A percentile compares a stretch with the other conserved stretches of the same genome.
Conservation (phyloP, 2,329 filamentous ascomycete species). For the Colletotrichum sp. region DNA sequence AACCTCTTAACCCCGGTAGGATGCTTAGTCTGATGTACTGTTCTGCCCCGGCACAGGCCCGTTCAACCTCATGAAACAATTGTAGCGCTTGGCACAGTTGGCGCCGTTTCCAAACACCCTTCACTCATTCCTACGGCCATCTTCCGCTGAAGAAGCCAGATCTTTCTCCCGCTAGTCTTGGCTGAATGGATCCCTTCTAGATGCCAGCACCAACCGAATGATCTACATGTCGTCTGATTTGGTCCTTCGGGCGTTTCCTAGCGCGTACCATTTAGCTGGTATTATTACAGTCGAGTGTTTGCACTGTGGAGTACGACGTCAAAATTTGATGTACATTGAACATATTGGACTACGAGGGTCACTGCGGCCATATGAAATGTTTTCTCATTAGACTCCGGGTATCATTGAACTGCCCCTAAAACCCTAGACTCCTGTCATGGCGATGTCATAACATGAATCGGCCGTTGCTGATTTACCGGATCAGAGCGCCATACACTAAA, state of each 20-base stretch:
- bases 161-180: neutral
- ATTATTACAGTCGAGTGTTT: too few relatives aligned
- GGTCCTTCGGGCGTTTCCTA: neutral
- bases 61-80: neutral
- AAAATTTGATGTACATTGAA: accelerated
- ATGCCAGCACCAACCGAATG: neutral
- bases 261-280: neutral
- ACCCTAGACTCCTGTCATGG: neutral
- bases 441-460: neutral
- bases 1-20: neutral
- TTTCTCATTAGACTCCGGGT: neutral
- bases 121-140: neutral
- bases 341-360: accelerated
- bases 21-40: neutral
- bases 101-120: neutral
- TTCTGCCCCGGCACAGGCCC: neutral
- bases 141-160: neutral
- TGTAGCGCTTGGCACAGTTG: neutral
- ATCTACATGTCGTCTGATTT: neutral
- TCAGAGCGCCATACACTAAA: neutral
- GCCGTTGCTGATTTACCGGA: neutral
- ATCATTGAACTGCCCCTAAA: neutral
- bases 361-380: neutral
- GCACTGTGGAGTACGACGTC: neutral
- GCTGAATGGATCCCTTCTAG: neutral